phyloP scores from a whole-genome alignment of 306 rosid genomes.

The Cucumis melo region DNA sequence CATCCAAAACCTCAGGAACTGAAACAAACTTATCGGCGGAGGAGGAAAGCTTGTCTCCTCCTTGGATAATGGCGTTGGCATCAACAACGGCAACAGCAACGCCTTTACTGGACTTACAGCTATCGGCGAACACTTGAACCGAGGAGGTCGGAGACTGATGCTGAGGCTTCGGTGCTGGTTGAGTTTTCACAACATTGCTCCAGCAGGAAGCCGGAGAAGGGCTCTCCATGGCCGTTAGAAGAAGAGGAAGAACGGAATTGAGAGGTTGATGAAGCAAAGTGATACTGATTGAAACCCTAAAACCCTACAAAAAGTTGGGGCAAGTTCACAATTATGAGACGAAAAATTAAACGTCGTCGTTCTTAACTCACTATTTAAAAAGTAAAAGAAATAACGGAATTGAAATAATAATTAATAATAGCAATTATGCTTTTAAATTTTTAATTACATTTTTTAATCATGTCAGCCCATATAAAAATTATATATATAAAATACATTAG shows the following conservation, averaged over 20 bases:
- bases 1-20: conserved; percentile 57
- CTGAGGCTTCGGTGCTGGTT: conserved; percentile 24
- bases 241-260: neutral
- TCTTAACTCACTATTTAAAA: neutral
- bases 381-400: neutral
- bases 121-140: conserved; percentile 26
- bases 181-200: conserved; percentile 55
- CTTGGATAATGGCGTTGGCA: conserved; percentile 66
- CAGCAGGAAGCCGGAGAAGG: conserved; percentile 23
- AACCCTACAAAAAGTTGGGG: neutral
- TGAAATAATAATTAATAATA: too few relatives aligned
- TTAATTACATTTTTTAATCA: too few relatives aligned
- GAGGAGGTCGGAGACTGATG: conserved; percentile 14
- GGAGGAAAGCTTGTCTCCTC: conserved; percentile 48
- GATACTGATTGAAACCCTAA: neutral
- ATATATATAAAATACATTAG: too few relatives aligned
- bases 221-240: neutral
- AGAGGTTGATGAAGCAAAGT: neutral
- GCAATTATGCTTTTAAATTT: too few relatives aligned
- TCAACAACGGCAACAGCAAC: conserved; percentile 65
- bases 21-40: conserved; percentile 68
- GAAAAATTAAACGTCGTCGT: neutral
- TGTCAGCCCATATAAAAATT: too few relatives aligned
- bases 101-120: conserved; percentile 45
- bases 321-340: neutral